These are phyloP conservation scores for Fusarium humuli DNA, from an alignment of 2,329 filamentous ascomycete genomes.

Conservation along the genomic window DNA sequence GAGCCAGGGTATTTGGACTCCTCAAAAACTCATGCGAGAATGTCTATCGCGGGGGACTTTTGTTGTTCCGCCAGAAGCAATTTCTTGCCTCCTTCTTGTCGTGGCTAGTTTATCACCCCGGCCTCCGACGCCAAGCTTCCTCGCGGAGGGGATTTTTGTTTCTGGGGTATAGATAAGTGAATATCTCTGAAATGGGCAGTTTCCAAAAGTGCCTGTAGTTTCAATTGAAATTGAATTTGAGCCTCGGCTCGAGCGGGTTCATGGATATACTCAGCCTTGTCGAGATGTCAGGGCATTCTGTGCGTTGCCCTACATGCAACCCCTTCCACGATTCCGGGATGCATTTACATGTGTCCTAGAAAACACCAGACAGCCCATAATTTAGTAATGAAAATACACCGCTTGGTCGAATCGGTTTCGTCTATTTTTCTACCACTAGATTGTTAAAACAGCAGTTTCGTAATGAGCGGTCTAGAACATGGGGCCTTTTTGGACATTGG, in stretches of 20 bases:
- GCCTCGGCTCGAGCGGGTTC: not conserved
- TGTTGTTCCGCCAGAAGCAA: conserved; percentile 3
- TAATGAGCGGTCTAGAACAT: conserved; percentile 32
- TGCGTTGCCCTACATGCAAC: conserved; percentile 21
- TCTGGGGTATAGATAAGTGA: conserved; percentile 13
- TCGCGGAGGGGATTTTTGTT: not conserved
- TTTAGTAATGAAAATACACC: conserved; percentile 25
- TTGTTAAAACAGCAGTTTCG: not conserved
- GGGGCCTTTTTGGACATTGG: not conserved
- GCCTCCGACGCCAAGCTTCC: conserved; percentile 11
- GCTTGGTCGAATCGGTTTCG: conserved; percentile 22
- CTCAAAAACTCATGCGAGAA: conserved; percentile 4
- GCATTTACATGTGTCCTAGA: not conserved
- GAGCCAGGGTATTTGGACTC: not conserved
- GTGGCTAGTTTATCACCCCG: conserved; percentile 23
- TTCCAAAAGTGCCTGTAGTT: not conserved
- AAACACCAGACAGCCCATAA: conserved; percentile 4
- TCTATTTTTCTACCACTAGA: conserved; percentile 9
- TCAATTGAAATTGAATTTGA: not conserved
- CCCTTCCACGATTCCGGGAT: not conserved
- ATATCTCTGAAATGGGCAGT: not conserved
- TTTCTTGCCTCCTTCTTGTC: conserved; percentile 30
- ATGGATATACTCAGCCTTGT: not conserved
- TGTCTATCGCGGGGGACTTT: conserved; percentile 20
- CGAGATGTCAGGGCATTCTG: conserved; percentile 22